These are phyloP conservation scores for Endothia cerciana DNA, from an alignment of 2,329 filamentous ascomycete species.

Conservation along the genomic window DNA sequence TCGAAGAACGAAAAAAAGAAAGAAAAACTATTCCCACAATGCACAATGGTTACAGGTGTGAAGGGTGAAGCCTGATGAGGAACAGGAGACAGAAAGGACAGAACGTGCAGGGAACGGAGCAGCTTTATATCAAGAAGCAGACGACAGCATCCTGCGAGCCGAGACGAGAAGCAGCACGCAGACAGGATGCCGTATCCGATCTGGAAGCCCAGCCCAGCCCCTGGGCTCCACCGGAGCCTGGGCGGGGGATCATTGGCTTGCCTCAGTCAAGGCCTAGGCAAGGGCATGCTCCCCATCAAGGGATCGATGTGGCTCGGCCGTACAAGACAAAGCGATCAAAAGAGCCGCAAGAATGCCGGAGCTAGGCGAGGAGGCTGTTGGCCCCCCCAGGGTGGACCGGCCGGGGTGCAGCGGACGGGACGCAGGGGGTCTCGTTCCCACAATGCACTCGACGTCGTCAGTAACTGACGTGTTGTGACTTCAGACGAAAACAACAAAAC, in stretches of 20 bases:
- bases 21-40: background rate
- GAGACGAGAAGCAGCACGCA: background rate
- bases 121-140: background rate
- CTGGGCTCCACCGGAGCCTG: constrained; percentile 12
- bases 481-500: constrained; percentile 17
- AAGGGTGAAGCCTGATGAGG: constrained; percentile 7
- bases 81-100: background rate
- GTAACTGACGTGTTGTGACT: constrained; percentile 10
- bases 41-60: constrained; percentile 5
- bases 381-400: background rate
- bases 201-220: constrained; percentile 5
- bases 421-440: constrained; percentile 4
- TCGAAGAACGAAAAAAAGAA: background rate
- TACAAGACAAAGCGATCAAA: background rate
- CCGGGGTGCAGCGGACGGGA: too few relatives aligned
- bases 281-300: constrained; percentile 6
- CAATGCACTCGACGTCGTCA: constrained; percentile 12
- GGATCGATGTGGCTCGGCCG: background rate
- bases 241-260: background rate
- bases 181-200: constrained; percentile 16
- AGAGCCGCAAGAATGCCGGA: constrained; percentile 5
- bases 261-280: constrained; percentile 6
- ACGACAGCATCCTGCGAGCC: background rate
- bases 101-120: background rate
- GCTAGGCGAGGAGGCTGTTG: constrained; percentile 2